Evolutionary conservation across 2,329 filamentous ascomycete genomes (phyloP).

Genomic region (Botryotinia convoluta): DNA sequence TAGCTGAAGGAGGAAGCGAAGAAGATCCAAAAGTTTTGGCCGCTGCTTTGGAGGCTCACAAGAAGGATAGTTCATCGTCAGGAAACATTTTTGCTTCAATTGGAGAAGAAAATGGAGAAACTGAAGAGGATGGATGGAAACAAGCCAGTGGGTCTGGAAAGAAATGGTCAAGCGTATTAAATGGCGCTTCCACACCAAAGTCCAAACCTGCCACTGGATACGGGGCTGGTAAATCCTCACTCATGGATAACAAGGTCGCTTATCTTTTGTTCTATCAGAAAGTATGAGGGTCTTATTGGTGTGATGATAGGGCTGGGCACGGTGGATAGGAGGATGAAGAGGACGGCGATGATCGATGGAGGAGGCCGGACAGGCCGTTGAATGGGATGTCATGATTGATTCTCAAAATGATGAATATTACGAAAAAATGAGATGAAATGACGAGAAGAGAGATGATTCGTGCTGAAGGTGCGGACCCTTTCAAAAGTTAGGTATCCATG

Average conservation of each 20-base stretch:
- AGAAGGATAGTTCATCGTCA: slow-evolving; percentile 49
- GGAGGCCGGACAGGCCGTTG: neutral
- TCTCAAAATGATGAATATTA: neutral
- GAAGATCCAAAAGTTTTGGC: slow-evolving; percentile 71
- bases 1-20: slow-evolving; percentile 80
- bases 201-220: slow-evolving; percentile 48
- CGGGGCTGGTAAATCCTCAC: slow-evolving; percentile 44
- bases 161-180: slow-evolving; percentile 71
- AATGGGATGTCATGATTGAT: neutral
- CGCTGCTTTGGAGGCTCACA: slow-evolving; percentile 64
- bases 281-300: slow-evolving; percentile 29
- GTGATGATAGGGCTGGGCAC: neutral
- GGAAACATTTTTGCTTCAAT: slow-evolving; percentile 72
- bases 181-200: slow-evolving; percentile 60
- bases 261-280: slow-evolving; percentile 92
- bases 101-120: slow-evolving; percentile 63
- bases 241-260: slow-evolving; percentile 94
- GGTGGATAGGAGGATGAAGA: neutral
- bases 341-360: neutral
- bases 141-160: slow-evolving; percentile 73
- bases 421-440: slow-evolving; percentile 3
- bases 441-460: neutral
- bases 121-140: slow-evolving; percentile 76
- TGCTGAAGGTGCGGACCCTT: slow-evolving; percentile 1
- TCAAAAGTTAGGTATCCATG: neutral